phyloP scores from a whole-genome alignment of 805 yeast genomes.

The Ogataea corticis region DNA sequence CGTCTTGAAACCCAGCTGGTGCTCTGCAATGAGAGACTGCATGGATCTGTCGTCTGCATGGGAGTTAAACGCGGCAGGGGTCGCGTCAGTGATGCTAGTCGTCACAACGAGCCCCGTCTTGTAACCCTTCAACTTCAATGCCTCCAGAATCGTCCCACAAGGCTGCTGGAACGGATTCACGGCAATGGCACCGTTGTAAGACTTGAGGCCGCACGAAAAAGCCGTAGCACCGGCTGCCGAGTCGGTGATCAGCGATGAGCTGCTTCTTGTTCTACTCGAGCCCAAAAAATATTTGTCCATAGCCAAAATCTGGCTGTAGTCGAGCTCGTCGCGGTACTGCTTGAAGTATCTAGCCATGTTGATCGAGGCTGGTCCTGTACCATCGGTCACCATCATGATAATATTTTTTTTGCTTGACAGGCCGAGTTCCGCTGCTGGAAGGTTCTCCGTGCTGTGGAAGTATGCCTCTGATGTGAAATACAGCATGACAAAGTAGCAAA shows the following conservation, averaged over 20 bases:
- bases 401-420: conserved; percentile 60
- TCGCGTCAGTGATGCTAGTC: conserved; percentile 90
- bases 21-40: conserved; percentile 85
- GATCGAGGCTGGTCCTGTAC: conserved; percentile 91
- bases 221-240: conserved; percentile 98
- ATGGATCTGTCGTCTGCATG: conserved; percentile 76
- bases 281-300: conserved; percentile 78
- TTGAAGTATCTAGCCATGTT: conserved; percentile 76
- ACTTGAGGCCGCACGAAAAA: conserved; percentile 78
- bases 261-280: conserved; percentile 79
- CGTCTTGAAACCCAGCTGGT: conserved; percentile 73
- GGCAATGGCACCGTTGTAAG: conserved; percentile 92
- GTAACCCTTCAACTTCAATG: conserved; percentile 78
- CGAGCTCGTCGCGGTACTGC: conserved; percentile 57
- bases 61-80: conserved; percentile 86
- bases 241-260: conserved; percentile 78
- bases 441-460: no score
- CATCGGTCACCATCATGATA: conserved; percentile 88
- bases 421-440: no score
- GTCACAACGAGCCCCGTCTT: conserved; percentile 90
- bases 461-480: background rate
- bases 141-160: conserved; percentile 87
- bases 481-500: conserved; percentile 8
- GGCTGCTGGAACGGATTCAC: conserved; percentile 69
- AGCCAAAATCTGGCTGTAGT: conserved; percentile 54